A percentile compares a stretch with the other conserved stretches of the same genome.
These are phyloP conservation scores for Backusella liffmaniae DNA, from an alignment of 192 early-diverging fungal species.

Conservation along the genomic window DNA sequence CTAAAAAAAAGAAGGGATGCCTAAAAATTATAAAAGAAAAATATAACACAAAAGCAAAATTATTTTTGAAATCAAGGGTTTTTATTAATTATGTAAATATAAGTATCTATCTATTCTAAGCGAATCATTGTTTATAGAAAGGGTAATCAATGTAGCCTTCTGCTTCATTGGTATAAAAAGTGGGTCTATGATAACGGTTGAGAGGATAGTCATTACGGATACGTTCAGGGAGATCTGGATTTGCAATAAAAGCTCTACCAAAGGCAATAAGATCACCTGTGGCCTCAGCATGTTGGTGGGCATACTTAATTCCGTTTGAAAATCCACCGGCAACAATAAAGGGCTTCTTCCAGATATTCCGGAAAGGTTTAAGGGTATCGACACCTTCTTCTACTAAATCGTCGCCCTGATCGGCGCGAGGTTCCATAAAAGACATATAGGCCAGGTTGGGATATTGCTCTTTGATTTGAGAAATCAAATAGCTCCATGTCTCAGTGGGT, in stretches of 20 bases:
- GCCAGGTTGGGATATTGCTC: slow-evolving; percentile 28
- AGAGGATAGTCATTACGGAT: slow-evolving; percentile 10
- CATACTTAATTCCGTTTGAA: not conserved
- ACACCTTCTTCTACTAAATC: slow-evolving; percentile 4
- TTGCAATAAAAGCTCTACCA: slow-evolving; percentile 32
- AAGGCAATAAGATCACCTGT: slow-evolving; percentile 26
- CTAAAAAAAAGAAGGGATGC: too few relatives aligned
- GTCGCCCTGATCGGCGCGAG: slow-evolving; percentile 45
- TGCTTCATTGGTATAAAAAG: slow-evolving; percentile 10
- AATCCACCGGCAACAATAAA: slow-evolving; percentile 28
- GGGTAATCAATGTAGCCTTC: slow-evolving; percentile 33
- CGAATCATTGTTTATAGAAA: not conserved
- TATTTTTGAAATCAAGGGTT: not conserved
- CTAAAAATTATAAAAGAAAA: too few relatives aligned
- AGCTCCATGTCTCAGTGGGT: slow-evolving; percentile 24
- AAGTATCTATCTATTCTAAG: not conserved
- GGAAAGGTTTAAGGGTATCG: slow-evolving; percentile 1
- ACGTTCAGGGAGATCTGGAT: slow-evolving; percentile 31
- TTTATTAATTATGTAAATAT: not conserved
- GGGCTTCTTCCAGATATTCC: slow-evolving; percentile 16
- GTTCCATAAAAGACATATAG: slow-evolving; percentile 35
- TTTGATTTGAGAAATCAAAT: slow-evolving; percentile 24
- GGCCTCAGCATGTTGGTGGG: slow-evolving; percentile 13
- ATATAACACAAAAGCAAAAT: too few relatives aligned
- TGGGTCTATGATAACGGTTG: slow-evolving; percentile 20